Evolutionary conservation across 1,284 basidiomycete species (phyloP), one percentile per base, ranked within the genome.

Genomic region (Phylloporus gajari): DNA sequence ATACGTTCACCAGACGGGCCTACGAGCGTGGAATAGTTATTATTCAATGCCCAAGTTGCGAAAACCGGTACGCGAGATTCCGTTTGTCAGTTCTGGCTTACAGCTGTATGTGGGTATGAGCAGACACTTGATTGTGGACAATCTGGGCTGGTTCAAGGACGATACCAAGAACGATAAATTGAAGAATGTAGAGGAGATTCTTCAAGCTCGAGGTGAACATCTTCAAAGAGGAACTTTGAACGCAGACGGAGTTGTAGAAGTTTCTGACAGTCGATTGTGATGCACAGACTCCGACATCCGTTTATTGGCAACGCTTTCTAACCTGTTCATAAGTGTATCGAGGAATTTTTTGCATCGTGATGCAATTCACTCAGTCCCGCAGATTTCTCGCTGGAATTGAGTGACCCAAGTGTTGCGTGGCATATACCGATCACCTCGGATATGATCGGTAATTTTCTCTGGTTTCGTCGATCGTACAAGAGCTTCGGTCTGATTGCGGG

Each of bases 131-230:
- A 96, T 97, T 79, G 96, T 97, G 13, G 96, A 98, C 80, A 92
- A 98, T 79, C 83, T 98, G 23, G 95, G 95, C 2, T 98, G 97
- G 97, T 98, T 98, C 86, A 92, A 94, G 75, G 92, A 95, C 53
- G 87, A 88, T 63, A 95, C 93, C 1, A 86, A 91, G 72, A 91
- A 91, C 6, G 95, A 94, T 5, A 91, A 89, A 76, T 82, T 93
- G 61, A 89, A 86, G 72, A 97, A 93, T 2, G 86, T 98, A 3
- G 96, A 97, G 82, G 94, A 96, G 75, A 84, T 97, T 23, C 83
- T 97, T 74, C 86, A 86, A 27, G 91, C 89, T 0, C 93, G 92
- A 74, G 96, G 96, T 7, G 95, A 97, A 83, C 86, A 84, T 61
- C 90, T 97, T 46, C 87, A 84, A 71, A 87, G 89, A 73, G 95